Conservation (phyloP, 2,329 filamentous ascomycete species). For the Aciculosporium take region DNA sequence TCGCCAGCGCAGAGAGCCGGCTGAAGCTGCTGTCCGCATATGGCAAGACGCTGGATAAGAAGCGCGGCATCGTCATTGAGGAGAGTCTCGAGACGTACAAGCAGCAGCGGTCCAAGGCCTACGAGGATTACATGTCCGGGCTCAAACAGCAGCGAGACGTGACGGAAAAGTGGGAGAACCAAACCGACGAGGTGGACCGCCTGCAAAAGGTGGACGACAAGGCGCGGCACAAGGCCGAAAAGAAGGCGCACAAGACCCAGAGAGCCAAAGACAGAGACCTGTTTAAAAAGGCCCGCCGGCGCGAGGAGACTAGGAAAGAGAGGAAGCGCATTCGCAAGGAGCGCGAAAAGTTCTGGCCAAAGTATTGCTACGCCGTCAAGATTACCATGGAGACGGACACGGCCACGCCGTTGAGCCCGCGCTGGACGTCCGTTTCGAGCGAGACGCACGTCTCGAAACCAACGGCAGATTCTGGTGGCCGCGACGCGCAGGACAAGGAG, state of each 20-base stretch:
- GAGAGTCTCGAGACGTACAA: slow-evolving; percentile 27
- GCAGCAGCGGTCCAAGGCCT: slow-evolving; percentile 26
- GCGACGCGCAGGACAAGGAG: slow-evolving; percentile 8
- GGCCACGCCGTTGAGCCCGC: slow-evolving; percentile 30
- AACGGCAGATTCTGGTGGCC: slow-evolving; percentile 7
- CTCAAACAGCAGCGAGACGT: slow-evolving; percentile 19
- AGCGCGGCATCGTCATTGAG: slow-evolving; percentile 21
- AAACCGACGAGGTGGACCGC: slow-evolving; percentile 18
- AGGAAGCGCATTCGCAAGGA: slow-evolving; percentile 29
- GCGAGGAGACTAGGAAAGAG: slow-evolving; percentile 25
- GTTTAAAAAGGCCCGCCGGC: slow-evolving; percentile 21
- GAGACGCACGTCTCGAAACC: slow-evolving; percentile 32
- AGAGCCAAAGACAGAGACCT: slow-evolving; percentile 23
- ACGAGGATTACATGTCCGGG: slow-evolving; percentile 25
- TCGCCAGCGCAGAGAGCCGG: slow-evolving; percentile 14
- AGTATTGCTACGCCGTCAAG: slow-evolving; percentile 30
- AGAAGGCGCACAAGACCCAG: slow-evolving; percentile 18
- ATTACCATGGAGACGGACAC: slow-evolving; percentile 32
- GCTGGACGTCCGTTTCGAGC: slow-evolving; percentile 36
- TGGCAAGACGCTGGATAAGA: slow-evolving; percentile 22
- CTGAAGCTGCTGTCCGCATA: slow-evolving; percentile 25
- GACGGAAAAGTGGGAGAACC: slow-evolving; percentile 16
- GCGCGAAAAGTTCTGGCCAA: slow-evolving; percentile 33
- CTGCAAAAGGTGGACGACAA: slow-evolving; percentile 16
- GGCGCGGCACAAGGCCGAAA: slow-evolving; percentile 15